Base-by-base conservation (phyloP, 768 basidiomycete species). In the Tricholoma hemisulphureum region DNA sequence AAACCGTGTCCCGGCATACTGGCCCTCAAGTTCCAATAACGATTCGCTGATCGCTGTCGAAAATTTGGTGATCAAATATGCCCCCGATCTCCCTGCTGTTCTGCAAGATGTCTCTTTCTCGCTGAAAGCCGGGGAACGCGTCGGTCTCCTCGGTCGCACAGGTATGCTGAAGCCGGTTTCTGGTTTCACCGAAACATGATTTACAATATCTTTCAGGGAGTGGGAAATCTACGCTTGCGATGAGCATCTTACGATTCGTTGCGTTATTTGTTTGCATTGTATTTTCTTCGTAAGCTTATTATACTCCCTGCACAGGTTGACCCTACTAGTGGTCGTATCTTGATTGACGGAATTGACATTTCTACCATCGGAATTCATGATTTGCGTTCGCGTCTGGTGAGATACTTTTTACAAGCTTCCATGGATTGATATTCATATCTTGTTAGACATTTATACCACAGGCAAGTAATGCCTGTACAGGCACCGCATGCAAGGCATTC, bases 281-380 rank as follows among this genome's bases (percentile, higher is more conserved):
- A 20, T 37, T n/a, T 18, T n/a, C 18, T 24, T 53, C 4, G 3
- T 24, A 37, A 28, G 46, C 49, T 58, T 53, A 61, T 58, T 13
- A n/a, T n/a, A n/a, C n/a, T 10, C 23, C 46, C 21, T 54, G 16
- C 31, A 45, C 56, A 87, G 85, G 83, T 87, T 16, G 93, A 96
- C 66, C 92, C 94, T 1, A 74, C 79, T 2, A 75, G 74, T 14
- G 95, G 95, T 0, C 80, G 79, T 21, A 93, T 97, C 51, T 28
- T 90, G 46, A 86, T 96, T 18, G 94, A 95, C 60, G 94, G 93
- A 4, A 87, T 95, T 57, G 93, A 95, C 65, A 92, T 94, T 52
- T 87, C 87, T 1, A 86, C 76, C 3, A 94, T 97, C 56, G 93
- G 93, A 11, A 73, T 95, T 16, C 84, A 93, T 65, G 93, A 94